phyloP scores from a whole-genome alignment of 441 rosid genomes.

The Mallotus japonicus region DNA sequence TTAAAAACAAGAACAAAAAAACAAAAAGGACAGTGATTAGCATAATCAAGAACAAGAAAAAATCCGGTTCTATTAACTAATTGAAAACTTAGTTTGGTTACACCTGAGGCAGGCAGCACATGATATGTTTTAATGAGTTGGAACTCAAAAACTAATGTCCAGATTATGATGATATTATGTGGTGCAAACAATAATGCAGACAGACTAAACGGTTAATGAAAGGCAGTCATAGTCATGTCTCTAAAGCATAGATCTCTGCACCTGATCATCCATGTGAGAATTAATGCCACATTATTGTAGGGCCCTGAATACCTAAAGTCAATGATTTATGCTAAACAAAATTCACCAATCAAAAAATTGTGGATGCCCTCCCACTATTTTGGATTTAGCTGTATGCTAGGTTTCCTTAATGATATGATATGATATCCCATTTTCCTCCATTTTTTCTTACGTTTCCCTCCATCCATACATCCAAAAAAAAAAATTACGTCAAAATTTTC shows the following conservation, averaged over 20 bases:
- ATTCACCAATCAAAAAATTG: background rate
- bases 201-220: conserved; percentile 31
- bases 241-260: conserved; percentile 18
- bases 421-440: too few species aligned
- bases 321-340: conserved; percentile 7
- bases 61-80: conserved; percentile 10
- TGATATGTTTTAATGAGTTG: conserved; percentile 25
- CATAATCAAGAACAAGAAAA: conserved; percentile 16
- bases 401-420: conserved; percentile 9
- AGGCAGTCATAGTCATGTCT: conserved; percentile 31
- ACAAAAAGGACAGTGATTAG: background rate
- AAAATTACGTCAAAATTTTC: too few species aligned
- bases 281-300: conserved; percentile 26
- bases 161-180: conserved; percentile 11
- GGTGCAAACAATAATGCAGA: conserved; percentile 24
- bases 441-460: too few species aligned
- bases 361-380: background rate
- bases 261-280: conserved; percentile 38
- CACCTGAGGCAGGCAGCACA: conserved; percentile 31
- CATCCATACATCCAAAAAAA: too few species aligned
- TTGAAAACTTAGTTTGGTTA: conserved; percentile 17
- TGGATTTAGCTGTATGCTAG: conserved; percentile 13
- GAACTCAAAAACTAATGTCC: conserved; percentile 4
- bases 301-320: conserved; percentile 19
- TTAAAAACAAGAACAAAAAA: background rate